Conservation (phyloP, 176 grass and related monocot genomes). For the Melocanna baccifera region DNA sequence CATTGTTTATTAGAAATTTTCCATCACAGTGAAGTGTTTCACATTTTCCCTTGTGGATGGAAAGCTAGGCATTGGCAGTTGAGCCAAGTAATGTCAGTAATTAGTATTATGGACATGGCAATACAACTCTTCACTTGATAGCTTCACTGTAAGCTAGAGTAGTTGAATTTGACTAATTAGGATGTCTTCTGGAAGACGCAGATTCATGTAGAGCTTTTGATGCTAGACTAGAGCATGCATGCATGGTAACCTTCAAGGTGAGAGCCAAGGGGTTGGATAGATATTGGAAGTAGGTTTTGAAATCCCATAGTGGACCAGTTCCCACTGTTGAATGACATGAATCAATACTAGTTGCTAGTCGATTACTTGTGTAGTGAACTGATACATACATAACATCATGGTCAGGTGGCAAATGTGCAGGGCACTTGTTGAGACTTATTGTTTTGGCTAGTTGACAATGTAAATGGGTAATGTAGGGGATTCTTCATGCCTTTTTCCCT, state of each 20-base stretch:
- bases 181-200: not conserved
- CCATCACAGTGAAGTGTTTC: not conserved
- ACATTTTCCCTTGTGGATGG: not conserved
- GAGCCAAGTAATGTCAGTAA: not conserved
- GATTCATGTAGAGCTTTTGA: slow-evolving; percentile 4
- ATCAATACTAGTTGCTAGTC: not conserved
- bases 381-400: not conserved
- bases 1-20: not conserved
- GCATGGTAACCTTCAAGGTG: not conserved
- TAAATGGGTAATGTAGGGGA: not conserved
- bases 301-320: not conserved
- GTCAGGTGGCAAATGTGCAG: not conserved
- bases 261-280: not conserved
- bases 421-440: not conserved
- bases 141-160: not conserved
- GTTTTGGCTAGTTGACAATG: not conserved
- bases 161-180: slow-evolving; percentile 11
- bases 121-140: not conserved
- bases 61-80: not conserved
- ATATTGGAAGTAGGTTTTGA: not conserved
- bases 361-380: not conserved
- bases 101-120: not conserved
- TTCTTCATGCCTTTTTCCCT: not conserved
- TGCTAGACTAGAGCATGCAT: not conserved
- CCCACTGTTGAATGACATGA: not conserved